Conservation (phyloP, 1,284 basidiomycete species). For the Austropuccinia psidii region DNA sequence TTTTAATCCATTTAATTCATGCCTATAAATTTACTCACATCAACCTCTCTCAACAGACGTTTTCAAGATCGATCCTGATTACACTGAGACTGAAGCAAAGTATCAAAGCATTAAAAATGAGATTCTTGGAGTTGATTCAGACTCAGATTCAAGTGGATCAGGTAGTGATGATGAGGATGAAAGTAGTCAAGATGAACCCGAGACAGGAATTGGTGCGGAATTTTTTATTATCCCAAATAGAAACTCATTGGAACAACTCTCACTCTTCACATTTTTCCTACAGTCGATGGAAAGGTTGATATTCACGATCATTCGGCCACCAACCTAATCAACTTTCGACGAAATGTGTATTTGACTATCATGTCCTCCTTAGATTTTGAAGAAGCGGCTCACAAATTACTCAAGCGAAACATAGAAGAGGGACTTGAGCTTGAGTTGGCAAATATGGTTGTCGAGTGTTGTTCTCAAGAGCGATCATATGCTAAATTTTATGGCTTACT, state of each 20-base stretch:
- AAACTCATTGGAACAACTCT: background rate
- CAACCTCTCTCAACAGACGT: conserved; percentile 58
- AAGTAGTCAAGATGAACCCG: conserved; percentile 55
- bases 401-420: conserved; percentile 83
- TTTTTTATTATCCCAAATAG: background rate
- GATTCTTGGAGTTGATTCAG: conserved; percentile 63
- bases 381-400: conserved; percentile 94
- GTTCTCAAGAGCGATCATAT: conserved; percentile 96
- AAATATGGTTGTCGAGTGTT: conserved; percentile 99
- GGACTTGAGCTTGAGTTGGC: conserved; percentile 92
- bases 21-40: background rate
- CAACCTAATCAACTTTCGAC: conserved; percentile 86
- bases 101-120: conserved; percentile 86
- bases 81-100: conserved; percentile 82
- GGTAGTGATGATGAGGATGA: conserved; percentile 52
- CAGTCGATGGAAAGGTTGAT: conserved; percentile 57
- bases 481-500: conserved; percentile 91
- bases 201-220: conserved; percentile 48
- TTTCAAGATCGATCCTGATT: conserved; percentile 89
- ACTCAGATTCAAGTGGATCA: conserved; percentile 39
- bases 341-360: conserved; percentile 92
- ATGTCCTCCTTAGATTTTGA: conserved; percentile 85
- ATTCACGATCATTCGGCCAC: conserved; percentile 94
- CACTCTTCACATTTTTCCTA: background rate
- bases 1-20: background rate